Conservation (phyloP, 176 grass and related monocot species). For the Metroxylon sagu region DNA sequence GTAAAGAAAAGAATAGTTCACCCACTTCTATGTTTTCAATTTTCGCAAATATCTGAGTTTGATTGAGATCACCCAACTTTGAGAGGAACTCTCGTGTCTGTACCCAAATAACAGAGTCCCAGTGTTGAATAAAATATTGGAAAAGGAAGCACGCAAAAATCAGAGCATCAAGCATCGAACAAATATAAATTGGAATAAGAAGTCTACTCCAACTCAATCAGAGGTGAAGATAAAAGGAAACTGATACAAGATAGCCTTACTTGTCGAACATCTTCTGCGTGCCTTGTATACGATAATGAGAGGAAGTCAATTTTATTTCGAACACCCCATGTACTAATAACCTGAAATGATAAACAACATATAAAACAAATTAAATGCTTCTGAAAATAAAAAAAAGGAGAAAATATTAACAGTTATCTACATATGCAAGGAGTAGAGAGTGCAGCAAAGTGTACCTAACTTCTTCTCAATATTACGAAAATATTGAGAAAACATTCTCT, state of each 20-base stretch:
- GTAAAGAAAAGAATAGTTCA: not conserved
- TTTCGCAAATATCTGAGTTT: slow-evolving; percentile 98
- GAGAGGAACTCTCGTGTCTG: slow-evolving; percentile 84
- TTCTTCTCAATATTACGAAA: too few relatives aligned
- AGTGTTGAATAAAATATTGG: not conserved
- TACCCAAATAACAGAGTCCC: not conserved
- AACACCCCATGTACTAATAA: slow-evolving; percentile 88
- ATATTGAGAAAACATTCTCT: too few relatives aligned
- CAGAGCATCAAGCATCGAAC: too few relatives aligned
- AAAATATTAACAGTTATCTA: not conserved
- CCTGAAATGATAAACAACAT: slow-evolving; percentile 34
- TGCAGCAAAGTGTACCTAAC: too few relatives aligned
- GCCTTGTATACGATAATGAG: slow-evolving; percentile 91
- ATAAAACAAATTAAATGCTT: not conserved
- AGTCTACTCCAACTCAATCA: not conserved
- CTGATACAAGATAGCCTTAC: slow-evolving; percentile 19
- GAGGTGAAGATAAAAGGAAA: slow-evolving; percentile 7
- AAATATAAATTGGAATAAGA: not conserved
- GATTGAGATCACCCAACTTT: slow-evolving; percentile 73
- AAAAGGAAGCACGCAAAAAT: not conserved
- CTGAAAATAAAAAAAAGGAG: not conserved
- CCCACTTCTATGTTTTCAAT: slow-evolving; percentile 95
- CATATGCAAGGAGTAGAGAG: too few relatives aligned
- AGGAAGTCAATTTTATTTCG: slow-evolving; percentile 98
- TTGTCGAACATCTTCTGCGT: slow-evolving; percentile 86